Evolutionary conservation across 345 rosid genomes (phyloP).

Genomic region (Clarkia xantiana): DNA sequence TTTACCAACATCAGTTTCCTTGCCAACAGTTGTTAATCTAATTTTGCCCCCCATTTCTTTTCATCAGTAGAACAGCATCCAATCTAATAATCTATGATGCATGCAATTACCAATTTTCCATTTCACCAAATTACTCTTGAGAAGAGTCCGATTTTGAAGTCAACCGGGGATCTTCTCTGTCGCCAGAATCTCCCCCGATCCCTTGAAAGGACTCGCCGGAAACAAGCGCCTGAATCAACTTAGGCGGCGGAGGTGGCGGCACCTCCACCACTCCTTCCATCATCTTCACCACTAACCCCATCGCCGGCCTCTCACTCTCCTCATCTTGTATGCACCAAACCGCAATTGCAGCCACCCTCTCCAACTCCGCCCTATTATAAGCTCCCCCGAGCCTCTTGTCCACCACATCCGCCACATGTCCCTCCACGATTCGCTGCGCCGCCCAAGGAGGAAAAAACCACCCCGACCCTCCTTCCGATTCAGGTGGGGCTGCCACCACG

Average conservation of each 20-base stretch:
- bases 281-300: slow-evolving; percentile 61
- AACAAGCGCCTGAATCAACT: slow-evolving; percentile 64
- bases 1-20: no score
- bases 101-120: no score
- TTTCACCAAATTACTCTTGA: no score
- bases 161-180: slow-evolving; percentile 20
- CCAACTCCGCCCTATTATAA: slow-evolving; percentile 38
- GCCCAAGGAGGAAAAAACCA: slow-evolving; percentile 97
- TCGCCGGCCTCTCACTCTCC: slow-evolving; percentile 49
- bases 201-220: slow-evolving; percentile 69
- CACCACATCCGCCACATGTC: slow-evolving; percentile 32
- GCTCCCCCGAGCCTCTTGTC: slow-evolving; percentile 32
- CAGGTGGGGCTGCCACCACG: slow-evolving; percentile 29
- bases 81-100: no score
- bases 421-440: slow-evolving; percentile 49
- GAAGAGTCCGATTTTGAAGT: slow-evolving; percentile 35
- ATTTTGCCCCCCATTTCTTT: no score
- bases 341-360: slow-evolving; percentile 46
- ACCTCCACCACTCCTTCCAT: slow-evolving; percentile 58
- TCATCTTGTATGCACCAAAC: slow-evolving; percentile 61
- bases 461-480: slow-evolving; percentile 15
- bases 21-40: no score
- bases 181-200: slow-evolving; percentile 21
- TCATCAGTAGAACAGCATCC: no score
- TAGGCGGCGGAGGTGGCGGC: slow-evolving; percentile 56